Evolutionary conservation across 2,329 filamentous ascomycete species (phyloP).

Genomic region (Colletotrichum plurivorum): DNA sequence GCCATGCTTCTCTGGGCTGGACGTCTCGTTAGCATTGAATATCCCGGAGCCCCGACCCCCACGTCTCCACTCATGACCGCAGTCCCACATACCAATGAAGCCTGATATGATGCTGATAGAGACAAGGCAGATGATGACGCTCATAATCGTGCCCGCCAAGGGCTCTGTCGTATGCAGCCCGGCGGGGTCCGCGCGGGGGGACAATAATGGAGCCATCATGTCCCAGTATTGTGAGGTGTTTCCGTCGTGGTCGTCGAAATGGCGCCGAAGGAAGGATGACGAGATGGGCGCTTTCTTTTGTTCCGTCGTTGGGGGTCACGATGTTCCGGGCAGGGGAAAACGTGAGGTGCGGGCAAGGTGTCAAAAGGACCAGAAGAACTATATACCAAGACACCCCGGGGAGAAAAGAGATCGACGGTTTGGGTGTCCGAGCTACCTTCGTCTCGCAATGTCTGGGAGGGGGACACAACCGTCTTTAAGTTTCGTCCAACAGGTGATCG

Average conservation of each 20-base stretch:
- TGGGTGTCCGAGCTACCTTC: slow-evolving; percentile 35
- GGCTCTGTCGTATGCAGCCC: slow-evolving; percentile 45
- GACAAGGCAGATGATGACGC: slow-evolving; percentile 52
- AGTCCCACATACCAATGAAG: slow-evolving; percentile 52
- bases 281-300: background rate
- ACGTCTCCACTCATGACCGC: background rate
- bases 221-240: background rate
- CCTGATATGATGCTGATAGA: slow-evolving; percentile 52
- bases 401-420: slow-evolving; percentile 30
- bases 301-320: slow-evolving; percentile 18
- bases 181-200: slow-evolving; percentile 10
- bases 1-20: slow-evolving; percentile 54
- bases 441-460: slow-evolving; percentile 37
- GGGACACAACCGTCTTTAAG: slow-evolving; percentile 32
- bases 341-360: background rate
- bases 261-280: background rate
- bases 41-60: background rate
- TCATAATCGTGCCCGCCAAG: slow-evolving; percentile 52
- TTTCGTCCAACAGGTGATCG: slow-evolving; percentile 38
- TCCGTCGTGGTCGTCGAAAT: slow-evolving; percentile 4
- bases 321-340: slow-evolving; percentile 24
- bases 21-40: slow-evolving; percentile 29
- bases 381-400: slow-evolving; percentile 34
- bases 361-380: slow-evolving; percentile 29
- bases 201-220: slow-evolving; percentile 35